Conservation (phyloP, 345 rosid genomes). For the Sisymbrium irio region DNA sequence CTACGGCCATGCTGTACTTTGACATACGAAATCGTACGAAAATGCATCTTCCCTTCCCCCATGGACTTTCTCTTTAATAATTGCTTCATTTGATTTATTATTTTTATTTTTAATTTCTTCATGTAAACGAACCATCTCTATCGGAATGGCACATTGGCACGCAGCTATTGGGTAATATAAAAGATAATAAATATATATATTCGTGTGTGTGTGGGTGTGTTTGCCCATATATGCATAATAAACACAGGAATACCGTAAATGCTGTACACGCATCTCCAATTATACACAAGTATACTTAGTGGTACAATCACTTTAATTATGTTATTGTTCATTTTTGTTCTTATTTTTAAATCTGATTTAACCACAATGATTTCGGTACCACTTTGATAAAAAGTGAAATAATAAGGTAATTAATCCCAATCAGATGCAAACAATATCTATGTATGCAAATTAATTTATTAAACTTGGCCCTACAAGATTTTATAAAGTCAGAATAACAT, state of each 20-base stretch:
- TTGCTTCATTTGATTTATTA: conserved; percentile 7
- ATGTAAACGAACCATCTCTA: conserved; percentile 5
- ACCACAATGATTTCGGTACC: not conserved
- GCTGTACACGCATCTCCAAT: conserved; percentile 14
- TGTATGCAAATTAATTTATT: not conserved
- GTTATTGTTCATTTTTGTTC: not conserved
- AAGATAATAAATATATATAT: not conserved
- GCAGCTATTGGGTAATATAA: conserved; percentile 2
- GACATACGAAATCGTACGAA: conserved; percentile 33
- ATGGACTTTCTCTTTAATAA: conserved; percentile 19
- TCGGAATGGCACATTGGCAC: conserved; percentile 33
- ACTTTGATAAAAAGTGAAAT: not conserved
- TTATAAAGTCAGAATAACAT: not conserved
- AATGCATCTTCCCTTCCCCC: conserved; percentile 1
- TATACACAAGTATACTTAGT: not conserved
- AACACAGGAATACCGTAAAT: not conserved
- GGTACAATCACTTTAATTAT: conserved; percentile 1
- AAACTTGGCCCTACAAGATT: not conserved
- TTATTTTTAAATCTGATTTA: not conserved
- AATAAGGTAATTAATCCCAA: not conserved
- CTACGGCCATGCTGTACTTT: conserved; percentile 21
- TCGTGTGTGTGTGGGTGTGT: not conserved
- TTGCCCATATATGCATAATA: not conserved
- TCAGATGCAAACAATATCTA: not conserved
- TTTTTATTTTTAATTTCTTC: not conserved